Evolutionary conservation across 805 yeast species (phyloP).

Genomic region (Pichia deserticola): DNA sequence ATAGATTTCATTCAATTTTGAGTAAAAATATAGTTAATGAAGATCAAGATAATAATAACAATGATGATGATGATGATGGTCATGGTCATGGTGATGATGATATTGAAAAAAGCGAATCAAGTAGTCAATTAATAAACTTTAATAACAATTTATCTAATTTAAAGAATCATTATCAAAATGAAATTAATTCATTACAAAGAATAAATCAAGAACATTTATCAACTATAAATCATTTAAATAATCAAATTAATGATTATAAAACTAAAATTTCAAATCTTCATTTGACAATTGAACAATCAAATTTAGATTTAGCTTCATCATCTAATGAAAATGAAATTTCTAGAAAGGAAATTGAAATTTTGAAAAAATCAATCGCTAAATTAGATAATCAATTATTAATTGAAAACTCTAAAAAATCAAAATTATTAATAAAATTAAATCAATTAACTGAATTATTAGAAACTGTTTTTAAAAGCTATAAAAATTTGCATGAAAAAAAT

Average conservation of each 20-base stretch:
- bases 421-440: neutral
- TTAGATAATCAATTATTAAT: conserved; percentile 3
- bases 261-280: conserved; percentile 6
- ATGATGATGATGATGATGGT: neutral
- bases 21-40: neutral
- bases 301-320: neutral
- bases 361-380: neutral
- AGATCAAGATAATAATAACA: neutral
- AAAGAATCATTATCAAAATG: conserved; percentile 1
- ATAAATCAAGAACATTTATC: neutral
- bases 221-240: conserved; percentile 3
- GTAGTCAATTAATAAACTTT: neutral
- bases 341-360: conserved; percentile 1
- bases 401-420: conserved; percentile 5
- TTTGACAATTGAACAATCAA: neutral
- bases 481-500: neutral
- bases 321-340: neutral
- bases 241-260: conserved; percentile 1
- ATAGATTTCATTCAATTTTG: neutral
- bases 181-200: conserved; percentile 1
- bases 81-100: neutral
- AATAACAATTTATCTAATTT: neutral
- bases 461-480: neutral
- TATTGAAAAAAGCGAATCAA: neutral
- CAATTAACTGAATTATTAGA: conserved; percentile 1